Evolutionary conservation across 176 grass and related monocot genomes (phyloP).

Genomic region (Phoenix roebelenii): DNA sequence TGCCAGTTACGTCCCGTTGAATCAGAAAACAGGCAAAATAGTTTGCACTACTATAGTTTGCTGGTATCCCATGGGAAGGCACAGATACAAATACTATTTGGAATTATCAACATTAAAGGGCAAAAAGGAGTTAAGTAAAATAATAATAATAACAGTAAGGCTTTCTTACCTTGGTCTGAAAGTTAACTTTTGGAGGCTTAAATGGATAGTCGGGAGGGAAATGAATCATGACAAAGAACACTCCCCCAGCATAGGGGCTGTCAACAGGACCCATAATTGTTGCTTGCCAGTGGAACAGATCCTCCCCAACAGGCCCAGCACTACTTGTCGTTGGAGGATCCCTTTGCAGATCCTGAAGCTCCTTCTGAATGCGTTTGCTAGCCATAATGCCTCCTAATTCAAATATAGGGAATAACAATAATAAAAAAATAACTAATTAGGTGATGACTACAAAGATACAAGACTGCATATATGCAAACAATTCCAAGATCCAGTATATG

Average conservation of each 20-base stretch:
- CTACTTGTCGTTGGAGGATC: conserved; percentile 27
- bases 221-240: conserved; percentile 33
- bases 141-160: not conserved
- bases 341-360: conserved; percentile 30
- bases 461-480: too few species aligned
- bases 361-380: conserved; percentile 35
- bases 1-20: too few species aligned
- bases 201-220: conserved; percentile 41
- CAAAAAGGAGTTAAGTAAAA: not conserved
- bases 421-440: not conserved
- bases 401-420: not conserved
- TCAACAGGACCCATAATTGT: conserved; percentile 33
- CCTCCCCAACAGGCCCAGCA: conserved; percentile 28
- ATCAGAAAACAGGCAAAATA: too few species aligned
- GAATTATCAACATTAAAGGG: not conserved
- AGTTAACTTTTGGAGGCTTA: conserved; percentile 41
- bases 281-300: conserved; percentile 43
- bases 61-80: too few species aligned
- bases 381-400: conserved; percentile 12
- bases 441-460: not conserved
- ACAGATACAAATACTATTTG: too few species aligned
- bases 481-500: too few species aligned
- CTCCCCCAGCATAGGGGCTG: conserved; percentile 27
- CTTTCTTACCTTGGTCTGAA: conserved; percentile 32
- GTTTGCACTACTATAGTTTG: too few species aligned